Percentiles rank a stretch among this genome's conserved stretches.
phyloP scores from a whole-genome alignment of 2,329 filamentous ascomycete genomes.

The Phyllosticta citrichinensis region DNA sequence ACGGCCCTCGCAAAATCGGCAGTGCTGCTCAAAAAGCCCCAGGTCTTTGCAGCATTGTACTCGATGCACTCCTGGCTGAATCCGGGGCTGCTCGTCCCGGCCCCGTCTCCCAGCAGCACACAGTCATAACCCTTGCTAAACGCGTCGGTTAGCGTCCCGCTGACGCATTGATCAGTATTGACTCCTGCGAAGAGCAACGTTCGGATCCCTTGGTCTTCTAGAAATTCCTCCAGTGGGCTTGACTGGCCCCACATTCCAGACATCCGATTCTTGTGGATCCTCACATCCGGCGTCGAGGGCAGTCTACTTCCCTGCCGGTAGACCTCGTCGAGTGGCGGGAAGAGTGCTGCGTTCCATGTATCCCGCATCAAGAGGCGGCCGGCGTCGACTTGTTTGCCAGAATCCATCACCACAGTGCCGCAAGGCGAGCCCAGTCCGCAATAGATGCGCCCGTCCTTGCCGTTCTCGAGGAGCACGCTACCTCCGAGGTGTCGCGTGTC shows the following conservation, averaged over 20 bases:
- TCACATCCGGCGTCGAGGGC: constrained; percentile 15
- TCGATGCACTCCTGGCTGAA: constrained; percentile 31
- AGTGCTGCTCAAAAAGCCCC: constrained; percentile 31
- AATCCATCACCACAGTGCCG: constrained; percentile 15
- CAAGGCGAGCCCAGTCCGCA: constrained; percentile 27
- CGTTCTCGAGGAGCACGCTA: constrained; percentile 11
- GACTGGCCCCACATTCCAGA: constrained; percentile 29
- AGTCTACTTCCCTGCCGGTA: constrained; percentile 18
- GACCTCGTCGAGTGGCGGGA: constrained; percentile 26
- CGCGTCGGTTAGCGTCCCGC: constrained; percentile 32
- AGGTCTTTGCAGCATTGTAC: constrained; percentile 30
- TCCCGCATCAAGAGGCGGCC: constrained; percentile 29
- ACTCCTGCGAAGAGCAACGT: constrained; percentile 33
- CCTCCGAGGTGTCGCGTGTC: constrained; percentile 12
- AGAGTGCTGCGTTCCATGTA: constrained; percentile 33
- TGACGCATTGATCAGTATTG: constrained; percentile 35
- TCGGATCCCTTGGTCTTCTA: constrained; percentile 29
- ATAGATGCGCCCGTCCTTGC: constrained; percentile 14
- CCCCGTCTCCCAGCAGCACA: constrained; percentile 31
- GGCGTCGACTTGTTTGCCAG: constrained; percentile 19
- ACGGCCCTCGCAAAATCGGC: constrained; percentile 22
- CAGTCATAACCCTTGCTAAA: constrained; percentile 36
- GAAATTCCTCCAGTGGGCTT: constrained; percentile 23
- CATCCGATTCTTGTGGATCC: constrained; percentile 34
- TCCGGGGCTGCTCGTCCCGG: constrained; percentile 30